Percentiles rank a stretch among this genome's conserved stretches.
Evolutionary conservation across 352 stramenopile species (phyloP).

Genomic region (Blastocystis sp.): DNA sequence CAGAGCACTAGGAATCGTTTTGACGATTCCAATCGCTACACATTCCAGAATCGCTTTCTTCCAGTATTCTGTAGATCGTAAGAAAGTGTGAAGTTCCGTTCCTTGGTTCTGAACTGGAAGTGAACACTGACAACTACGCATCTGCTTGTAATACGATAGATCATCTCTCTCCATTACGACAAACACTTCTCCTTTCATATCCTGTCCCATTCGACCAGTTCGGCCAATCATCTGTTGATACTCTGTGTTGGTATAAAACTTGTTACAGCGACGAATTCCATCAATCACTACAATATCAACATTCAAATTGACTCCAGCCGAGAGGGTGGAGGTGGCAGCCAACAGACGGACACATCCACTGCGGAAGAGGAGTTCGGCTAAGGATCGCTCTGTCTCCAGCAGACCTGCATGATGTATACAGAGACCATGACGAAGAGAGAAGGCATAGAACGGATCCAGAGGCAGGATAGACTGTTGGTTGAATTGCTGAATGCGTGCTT

Average conservation of each 20-base stretch:
- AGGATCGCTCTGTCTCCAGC: background rate
- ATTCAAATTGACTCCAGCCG: constrained; percentile 30
- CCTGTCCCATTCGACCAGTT: constrained; percentile 39
- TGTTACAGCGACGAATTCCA: background rate
- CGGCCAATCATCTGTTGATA: constrained; percentile 22
- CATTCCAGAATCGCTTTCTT: background rate
- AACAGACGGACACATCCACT: background rate
- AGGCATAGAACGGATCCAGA: background rate
- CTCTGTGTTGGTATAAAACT: background rate
- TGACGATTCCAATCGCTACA: background rate
- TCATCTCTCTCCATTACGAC: background rate
- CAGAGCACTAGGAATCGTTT: background rate
- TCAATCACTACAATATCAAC: constrained; percentile 4
- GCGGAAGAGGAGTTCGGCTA: constrained; percentile 16
- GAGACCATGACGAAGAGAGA: background rate
- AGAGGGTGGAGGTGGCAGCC: constrained; percentile 19
- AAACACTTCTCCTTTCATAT: background rate
- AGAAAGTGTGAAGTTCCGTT: background rate
- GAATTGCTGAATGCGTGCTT: background rate
- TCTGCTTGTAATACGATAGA: background rate
- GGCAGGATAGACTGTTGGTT: background rate
- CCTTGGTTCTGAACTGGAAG: too few relatives aligned
- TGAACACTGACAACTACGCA: background rate
- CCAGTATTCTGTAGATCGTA: background rate
- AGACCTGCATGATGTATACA: constrained; percentile 29